Conservation (phyloP, 179 eudicot genomes). For the Vitellaria paradoxa region DNA sequence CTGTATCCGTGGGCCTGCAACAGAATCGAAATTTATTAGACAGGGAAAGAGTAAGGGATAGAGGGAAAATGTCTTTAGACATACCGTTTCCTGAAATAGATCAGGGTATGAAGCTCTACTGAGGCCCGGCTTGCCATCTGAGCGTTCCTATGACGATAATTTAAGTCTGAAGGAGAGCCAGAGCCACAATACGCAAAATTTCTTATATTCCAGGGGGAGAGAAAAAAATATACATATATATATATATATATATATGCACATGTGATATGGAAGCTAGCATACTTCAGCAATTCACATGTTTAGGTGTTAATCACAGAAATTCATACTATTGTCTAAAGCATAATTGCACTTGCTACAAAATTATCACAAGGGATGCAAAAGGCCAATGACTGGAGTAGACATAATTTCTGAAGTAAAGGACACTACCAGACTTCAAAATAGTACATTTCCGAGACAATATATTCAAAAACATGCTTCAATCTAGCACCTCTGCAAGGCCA, state of each 20-base stretch:
- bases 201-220: not conserved
- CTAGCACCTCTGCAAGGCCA: too few species aligned
- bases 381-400: not conserved
- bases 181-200: not conserved
- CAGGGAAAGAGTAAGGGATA: not conserved
- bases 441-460: not conserved
- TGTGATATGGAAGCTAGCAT: not conserved
- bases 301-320: not conserved
- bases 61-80: not conserved
- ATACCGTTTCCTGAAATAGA: slow-evolving; percentile 80
- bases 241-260: too few species aligned
- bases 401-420: not conserved
- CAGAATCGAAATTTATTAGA: slow-evolving; percentile 12
- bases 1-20: slow-evolving; percentile 89
- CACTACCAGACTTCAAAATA: not conserved
- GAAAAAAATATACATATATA: not conserved
- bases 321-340: not conserved
- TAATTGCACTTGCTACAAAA: not conserved
- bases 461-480: not conserved
- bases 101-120: slow-evolving; percentile 92
- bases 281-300: not conserved
- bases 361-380: not conserved
- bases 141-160: slow-evolving; percentile 94
- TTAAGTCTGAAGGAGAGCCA: slow-evolving; percentile 60
- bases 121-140: slow-evolving; percentile 98